These are phyloP conservation scores for Phytophthora colocasiae DNA, from an alignment of 352 stramenopile genomes.

Conservation along the genomic window DNA sequence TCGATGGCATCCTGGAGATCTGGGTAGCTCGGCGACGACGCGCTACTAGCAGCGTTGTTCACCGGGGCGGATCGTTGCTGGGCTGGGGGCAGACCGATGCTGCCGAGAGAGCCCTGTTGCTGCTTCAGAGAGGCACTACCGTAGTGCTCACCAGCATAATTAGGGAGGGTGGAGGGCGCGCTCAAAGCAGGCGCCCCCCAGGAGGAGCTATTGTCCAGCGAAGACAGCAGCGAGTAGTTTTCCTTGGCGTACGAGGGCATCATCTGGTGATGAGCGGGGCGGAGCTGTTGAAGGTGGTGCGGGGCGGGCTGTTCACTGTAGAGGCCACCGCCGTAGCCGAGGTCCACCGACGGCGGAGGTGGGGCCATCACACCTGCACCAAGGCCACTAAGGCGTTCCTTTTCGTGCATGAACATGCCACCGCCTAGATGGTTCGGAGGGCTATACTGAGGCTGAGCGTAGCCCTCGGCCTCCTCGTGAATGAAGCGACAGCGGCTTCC, in stretches of 20 bases:
- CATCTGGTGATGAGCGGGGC: conserved; percentile 37
- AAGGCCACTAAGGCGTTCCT: conserved; percentile 42
- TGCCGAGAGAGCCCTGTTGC: conserved; percentile 45
- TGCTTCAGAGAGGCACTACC: conserved; percentile 36
- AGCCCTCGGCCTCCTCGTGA: conserved; percentile 81
- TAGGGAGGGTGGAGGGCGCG: conserved; percentile 38
- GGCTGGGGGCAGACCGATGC: conserved; percentile 38
- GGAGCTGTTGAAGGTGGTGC: conserved; percentile 34
- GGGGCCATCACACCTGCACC: conserved; percentile 39
- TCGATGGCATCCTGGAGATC: conserved; percentile 89
- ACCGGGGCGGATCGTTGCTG: conserved; percentile 32
- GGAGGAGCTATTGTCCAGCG: conserved; percentile 64
- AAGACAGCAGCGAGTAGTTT: conserved; percentile 70
- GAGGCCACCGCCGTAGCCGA: conserved; percentile 37
- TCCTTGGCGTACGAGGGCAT: conserved; percentile 66
- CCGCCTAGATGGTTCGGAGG: conserved; percentile 42
- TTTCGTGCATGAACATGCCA: conserved; percentile 71
- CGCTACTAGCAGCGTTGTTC: conserved; percentile 36
- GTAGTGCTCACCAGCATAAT: conserved; percentile 64
- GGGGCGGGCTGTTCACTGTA: conserved; percentile 45
- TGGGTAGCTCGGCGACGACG: conserved; percentile 60
- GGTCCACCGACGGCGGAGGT: conserved; percentile 38
- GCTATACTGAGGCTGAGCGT: conserved; percentile 62
- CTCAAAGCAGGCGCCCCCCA: conserved; percentile 41
- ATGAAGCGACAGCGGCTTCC: conserved; percentile 90